A percentile compares a stretch with the other conserved stretches of the same genome.
phyloP scores from a whole-genome alignment of 495 filamentous ascomycete species.

The Bacidia rubella region DNA sequence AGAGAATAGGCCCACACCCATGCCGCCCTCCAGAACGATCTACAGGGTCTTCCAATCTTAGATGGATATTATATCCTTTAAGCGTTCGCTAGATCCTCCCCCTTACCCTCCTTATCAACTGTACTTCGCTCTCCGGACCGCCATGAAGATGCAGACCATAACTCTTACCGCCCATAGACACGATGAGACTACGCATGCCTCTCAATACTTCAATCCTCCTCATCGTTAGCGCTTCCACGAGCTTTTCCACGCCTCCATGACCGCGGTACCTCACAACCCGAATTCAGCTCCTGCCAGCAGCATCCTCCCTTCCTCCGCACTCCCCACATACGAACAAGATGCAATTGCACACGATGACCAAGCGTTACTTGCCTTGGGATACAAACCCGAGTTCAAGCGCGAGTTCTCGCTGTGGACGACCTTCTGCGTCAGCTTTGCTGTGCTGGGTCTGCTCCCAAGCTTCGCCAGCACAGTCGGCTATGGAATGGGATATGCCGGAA shows the following conservation, averaged over 20 bases:
- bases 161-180: no score
- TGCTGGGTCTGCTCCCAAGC: conserved; percentile 58
- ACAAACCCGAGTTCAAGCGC: conserved; percentile 70
- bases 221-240: background rate
- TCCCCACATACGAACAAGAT: conserved; percentile 39
- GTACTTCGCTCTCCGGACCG: no score
- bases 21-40: background rate
- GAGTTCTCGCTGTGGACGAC: conserved; percentile 76
- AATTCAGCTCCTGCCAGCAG: background rate
- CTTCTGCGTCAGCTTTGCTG: conserved; percentile 67
- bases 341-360: conserved; percentile 47
- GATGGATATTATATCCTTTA: background rate
- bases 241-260: background rate
- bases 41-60: background rate
- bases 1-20: no score
- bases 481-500: conserved; percentile 72
- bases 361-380: conserved; percentile 55
- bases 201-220: no score
- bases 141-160: no score
- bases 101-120: no score
- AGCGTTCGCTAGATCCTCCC: background rate
- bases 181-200: no score
- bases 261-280: background rate
- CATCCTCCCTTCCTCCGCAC: conserved; percentile 49
- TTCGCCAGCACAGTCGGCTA: conserved; percentile 66